Conservation (phyloP, 345 rosid species). For the Hirschfeldia incana region DNA sequence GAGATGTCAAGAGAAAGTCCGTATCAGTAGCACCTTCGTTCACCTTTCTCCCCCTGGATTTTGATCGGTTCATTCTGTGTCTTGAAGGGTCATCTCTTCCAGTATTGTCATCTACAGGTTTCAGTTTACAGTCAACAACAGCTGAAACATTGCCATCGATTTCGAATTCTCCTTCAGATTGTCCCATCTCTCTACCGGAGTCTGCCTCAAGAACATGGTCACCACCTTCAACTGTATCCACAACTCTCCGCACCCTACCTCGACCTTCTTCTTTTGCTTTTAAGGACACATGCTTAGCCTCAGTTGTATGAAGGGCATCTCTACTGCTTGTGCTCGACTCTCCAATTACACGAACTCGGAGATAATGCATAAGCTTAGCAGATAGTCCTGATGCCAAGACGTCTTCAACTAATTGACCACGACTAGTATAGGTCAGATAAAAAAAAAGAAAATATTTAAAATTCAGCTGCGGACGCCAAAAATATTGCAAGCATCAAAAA, state of each 20-base stretch:
- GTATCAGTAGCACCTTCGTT: constrained; percentile 58
- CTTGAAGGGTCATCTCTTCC: constrained; percentile 76
- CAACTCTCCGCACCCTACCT: constrained; percentile 63
- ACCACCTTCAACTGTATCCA: constrained; percentile 52
- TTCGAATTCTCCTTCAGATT: constrained; percentile 50
- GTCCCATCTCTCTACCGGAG: constrained; percentile 44
- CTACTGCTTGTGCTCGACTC: constrained; percentile 64
- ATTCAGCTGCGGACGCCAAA: constrained; percentile 23
- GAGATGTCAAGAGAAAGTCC: constrained; percentile 61
- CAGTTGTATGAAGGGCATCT: constrained; percentile 58
- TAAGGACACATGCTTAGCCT: constrained; percentile 50
- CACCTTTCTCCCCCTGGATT: constrained; percentile 66
- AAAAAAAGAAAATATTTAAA: background rate
- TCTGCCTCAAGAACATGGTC: constrained; percentile 51
- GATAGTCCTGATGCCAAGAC: constrained; percentile 91
- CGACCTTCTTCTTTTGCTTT: constrained; percentile 85
- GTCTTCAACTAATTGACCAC: constrained; percentile 90
- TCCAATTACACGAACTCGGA: constrained; percentile 82
- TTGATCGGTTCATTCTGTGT: constrained; percentile 58
- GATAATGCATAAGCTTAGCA: constrained; percentile 92
- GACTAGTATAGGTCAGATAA: constrained; percentile 44
- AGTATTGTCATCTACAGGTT: constrained; percentile 66
- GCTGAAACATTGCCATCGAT: constrained; percentile 54
- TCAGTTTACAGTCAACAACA: constrained; percentile 51
- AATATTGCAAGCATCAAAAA: background rate